These are phyloP conservation scores for Trichosporon ovoides DNA, from an alignment of 1,284 basidiomycete genomes.

Conservation along the genomic window DNA sequence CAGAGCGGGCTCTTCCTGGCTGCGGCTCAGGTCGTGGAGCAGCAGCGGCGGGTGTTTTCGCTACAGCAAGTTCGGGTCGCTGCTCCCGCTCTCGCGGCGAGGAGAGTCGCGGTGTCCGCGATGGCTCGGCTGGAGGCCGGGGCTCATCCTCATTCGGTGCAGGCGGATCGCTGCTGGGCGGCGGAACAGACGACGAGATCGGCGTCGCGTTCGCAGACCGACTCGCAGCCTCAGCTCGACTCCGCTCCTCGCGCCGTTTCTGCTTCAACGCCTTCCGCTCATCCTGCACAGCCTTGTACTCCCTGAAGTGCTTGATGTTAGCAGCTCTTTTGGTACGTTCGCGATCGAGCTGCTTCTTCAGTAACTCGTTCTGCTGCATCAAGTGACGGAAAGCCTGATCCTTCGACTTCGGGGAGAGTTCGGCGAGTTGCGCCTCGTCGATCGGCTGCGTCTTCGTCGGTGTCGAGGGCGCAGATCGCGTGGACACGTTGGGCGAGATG, in stretches of 20 bases:
- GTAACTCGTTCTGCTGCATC: constrained; percentile 22
- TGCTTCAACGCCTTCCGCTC: constrained; percentile 25
- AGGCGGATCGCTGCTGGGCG: background rate
- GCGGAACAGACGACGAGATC: background rate
- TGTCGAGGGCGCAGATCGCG: constrained; percentile 7
- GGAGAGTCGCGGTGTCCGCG: too few relatives aligned
- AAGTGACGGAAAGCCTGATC: constrained; percentile 21
- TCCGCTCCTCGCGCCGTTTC: constrained; percentile 20
- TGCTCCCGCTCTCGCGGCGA: background rate
- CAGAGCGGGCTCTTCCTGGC: background rate
- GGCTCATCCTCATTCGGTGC: background rate
- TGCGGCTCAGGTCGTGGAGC: background rate
- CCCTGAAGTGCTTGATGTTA: constrained; percentile 32
- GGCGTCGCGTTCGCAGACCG: background rate
- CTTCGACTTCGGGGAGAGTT: background rate
- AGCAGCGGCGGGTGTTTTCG: background rate
- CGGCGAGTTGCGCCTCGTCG: background rate
- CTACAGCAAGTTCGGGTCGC: background rate
- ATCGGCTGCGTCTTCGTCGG: constrained; percentile 5
- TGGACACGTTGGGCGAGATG: constrained; percentile 21
- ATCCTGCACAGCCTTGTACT: constrained; percentile 30
- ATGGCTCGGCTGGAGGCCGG: too few relatives aligned
- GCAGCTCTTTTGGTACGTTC: constrained; percentile 21
- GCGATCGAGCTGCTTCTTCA: constrained; percentile 26
- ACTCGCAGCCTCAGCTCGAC: background rate